These are phyloP conservation scores for Hibiscus trionum DNA, from an alignment of 345 rosid genomes.

Conservation along the genomic window DNA sequence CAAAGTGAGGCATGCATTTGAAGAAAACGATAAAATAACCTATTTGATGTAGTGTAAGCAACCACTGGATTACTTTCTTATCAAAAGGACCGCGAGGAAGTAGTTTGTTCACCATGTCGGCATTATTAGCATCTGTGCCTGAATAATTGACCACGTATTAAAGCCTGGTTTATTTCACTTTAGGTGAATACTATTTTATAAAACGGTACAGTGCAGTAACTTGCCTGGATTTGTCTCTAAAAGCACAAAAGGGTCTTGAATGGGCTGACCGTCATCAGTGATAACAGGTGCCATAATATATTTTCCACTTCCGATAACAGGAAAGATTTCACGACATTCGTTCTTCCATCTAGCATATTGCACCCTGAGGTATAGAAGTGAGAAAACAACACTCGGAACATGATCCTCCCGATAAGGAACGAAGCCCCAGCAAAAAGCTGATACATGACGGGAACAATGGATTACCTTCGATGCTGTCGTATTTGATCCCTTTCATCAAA, in stretches of 20 bases:
- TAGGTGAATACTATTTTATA: neutral
- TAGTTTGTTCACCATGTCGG: constrained; percentile 52
- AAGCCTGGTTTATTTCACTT: neutral
- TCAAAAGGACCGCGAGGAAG: constrained; percentile 48
- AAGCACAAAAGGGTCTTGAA: constrained; percentile 71
- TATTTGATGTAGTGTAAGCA: constrained; percentile 91
- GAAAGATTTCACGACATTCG: constrained; percentile 66
- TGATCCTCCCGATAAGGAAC: neutral
- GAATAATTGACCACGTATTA: constrained; percentile 14
- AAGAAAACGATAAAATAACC: constrained; percentile 38
- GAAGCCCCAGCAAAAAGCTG: constrained; percentile 3
- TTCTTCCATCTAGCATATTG: constrained; percentile 80
- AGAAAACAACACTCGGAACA: constrained; percentile 11
- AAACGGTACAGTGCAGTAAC: constrained; percentile 17
- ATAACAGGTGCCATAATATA: constrained; percentile 87
- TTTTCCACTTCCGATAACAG: constrained; percentile 87
- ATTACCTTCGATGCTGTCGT: constrained; percentile 69
- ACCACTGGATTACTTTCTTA: constrained; percentile 80
- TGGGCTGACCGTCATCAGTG: constrained; percentile 74
- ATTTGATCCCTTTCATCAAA: constrained; percentile 82
- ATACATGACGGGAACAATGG: neutral
- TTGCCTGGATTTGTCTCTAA: constrained; percentile 53
- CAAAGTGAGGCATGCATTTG: neutral
- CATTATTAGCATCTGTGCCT: constrained; percentile 28
- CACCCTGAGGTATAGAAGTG: constrained; percentile 34